phyloP scores from a whole-genome alignment of 176 grass and related monocot species.

The Zoysia japonica region DNA sequence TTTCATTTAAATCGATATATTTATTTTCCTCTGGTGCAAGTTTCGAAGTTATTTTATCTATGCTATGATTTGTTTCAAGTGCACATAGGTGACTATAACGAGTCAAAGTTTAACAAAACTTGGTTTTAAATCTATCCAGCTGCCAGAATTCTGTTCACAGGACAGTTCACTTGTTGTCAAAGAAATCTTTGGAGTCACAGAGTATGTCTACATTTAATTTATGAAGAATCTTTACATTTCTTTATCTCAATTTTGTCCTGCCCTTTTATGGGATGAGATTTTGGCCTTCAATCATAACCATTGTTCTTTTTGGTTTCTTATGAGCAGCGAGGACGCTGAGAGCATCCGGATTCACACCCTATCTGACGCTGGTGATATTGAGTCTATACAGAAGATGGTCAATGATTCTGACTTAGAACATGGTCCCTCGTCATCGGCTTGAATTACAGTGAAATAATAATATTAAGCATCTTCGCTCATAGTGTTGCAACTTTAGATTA shows the following conservation, averaged over 20 bases:
- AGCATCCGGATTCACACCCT: slow-evolving; percentile 63
- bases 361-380: slow-evolving; percentile 66
- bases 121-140: slow-evolving; percentile 56
- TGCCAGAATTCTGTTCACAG: slow-evolving; percentile 83
- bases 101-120: slow-evolving; percentile 5
- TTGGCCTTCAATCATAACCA: background rate
- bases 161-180: slow-evolving; percentile 82
- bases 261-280: background rate
- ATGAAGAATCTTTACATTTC: slow-evolving; percentile 6
- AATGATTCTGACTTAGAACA: slow-evolving; percentile 49
- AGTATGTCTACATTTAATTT: slow-evolving; percentile 44
- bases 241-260: background rate
- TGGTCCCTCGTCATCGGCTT: slow-evolving; percentile 39
- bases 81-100: background rate
- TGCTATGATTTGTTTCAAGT: background rate
- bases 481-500: slow-evolving; percentile 26
- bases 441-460: slow-evolving; percentile 27
- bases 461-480: background rate
- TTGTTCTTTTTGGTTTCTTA: slow-evolving; percentile 17
- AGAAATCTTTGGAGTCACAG: slow-evolving; percentile 96
- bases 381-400: slow-evolving; percentile 79
- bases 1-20: background rate
- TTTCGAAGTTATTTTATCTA: background rate
- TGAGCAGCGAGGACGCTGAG: slow-evolving; percentile 84
- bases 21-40: background rate